Evolutionary conservation across 371 early-diverging fungal genomes (phyloP).

Genomic region (Fennellomyces sp.): DNA sequence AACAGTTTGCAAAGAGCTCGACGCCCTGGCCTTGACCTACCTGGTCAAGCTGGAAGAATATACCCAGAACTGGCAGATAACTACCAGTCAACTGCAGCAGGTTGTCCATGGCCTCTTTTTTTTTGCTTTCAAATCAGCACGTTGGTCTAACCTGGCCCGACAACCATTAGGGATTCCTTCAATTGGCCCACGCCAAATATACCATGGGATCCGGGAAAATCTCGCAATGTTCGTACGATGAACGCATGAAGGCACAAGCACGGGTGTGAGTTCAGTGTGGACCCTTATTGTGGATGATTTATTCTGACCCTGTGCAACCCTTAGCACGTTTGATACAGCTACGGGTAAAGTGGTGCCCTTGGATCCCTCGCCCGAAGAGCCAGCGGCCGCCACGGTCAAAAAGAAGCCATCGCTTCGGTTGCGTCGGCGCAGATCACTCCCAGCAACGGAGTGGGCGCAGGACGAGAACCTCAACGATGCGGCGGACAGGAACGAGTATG

Average conservation of each 20-base stretch:
- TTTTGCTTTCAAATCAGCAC: not conserved
- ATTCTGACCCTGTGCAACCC: slow-evolving; percentile 1
- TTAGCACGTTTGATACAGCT: not conserved
- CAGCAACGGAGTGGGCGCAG: slow-evolving; percentile 21
- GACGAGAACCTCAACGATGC: slow-evolving; percentile 19
- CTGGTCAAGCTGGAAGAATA: slow-evolving; percentile 38
- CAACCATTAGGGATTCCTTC: slow-evolving; percentile 41
- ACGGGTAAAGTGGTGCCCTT: not conserved
- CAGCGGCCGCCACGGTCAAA: slow-evolving; percentile 12
- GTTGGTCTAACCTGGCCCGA: not conserved
- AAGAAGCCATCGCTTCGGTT: slow-evolving; percentile 13
- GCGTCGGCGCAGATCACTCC: slow-evolving; percentile 8
- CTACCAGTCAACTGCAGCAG: slow-evolving; percentile 29
- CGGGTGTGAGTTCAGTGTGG: slow-evolving; percentile 35
- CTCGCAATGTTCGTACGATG: slow-evolving; percentile 51
- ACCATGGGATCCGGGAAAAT: slow-evolving; percentile 54
- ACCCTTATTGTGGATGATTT: not conserved
- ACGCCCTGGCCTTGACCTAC: slow-evolving; percentile 33
- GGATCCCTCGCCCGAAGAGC: not conserved
- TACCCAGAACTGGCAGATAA: slow-evolving; percentile 26
- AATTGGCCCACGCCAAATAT: slow-evolving; percentile 59
- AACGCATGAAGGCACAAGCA: slow-evolving; percentile 52
- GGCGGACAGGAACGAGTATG: slow-evolving; percentile 12
- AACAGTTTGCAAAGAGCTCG: slow-evolving; percentile 27
- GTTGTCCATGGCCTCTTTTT: slow-evolving; percentile 7